Evolutionary conservation across 768 basidiomycete species (phyloP), one percentile per base, ranked within the genome.

Genomic region (Boletellus sp.): DNA sequence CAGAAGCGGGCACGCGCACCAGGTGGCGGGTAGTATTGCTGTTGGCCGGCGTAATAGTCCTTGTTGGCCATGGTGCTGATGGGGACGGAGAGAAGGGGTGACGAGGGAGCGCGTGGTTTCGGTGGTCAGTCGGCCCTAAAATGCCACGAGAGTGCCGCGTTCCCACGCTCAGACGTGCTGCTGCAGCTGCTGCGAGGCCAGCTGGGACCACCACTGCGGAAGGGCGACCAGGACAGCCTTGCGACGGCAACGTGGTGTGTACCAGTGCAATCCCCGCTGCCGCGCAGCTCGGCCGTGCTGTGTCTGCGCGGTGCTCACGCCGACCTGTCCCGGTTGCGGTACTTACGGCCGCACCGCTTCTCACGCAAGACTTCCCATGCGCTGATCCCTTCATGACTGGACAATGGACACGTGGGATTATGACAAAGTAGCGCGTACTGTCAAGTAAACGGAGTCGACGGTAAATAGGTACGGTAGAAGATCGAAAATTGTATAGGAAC

Each of bases 41-140:
- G 74, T 52, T 78, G 75, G 37, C 70, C 70, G 56, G 65, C 64
- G 69, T 88, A 89, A 60, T 86, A 90, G 59, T 89, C 87, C 69
- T 83, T 81, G 62, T 81, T 84, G 53, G 86, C 84, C 87, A 86
- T 85, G 57, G 50, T 57, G 54, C 39, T 47, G 48, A 38, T 53
- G 62, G 58, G 55, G 37, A 47, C 28, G 50, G 32, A 41, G 50
- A 54, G 48, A 53, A 52, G 44, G 56, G 32, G 51, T 36, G 46
- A 46, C 32, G 56, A 42, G 50, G n/a, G 33, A 22, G 45, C 54
- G 52, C 37, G 32, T 41, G 51, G 48, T 49, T 53, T 55, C 53
- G 44, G 11, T 23, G 17, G 50, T 28, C 35, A 12, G 20, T 47
- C 41, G 42, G 47, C 50, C 53, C 63, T 65, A 63, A 65, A 63